Evolutionary conservation across 208 protist species (phyloP).

Genomic region (Blastocrithidia nonstop): DNA sequence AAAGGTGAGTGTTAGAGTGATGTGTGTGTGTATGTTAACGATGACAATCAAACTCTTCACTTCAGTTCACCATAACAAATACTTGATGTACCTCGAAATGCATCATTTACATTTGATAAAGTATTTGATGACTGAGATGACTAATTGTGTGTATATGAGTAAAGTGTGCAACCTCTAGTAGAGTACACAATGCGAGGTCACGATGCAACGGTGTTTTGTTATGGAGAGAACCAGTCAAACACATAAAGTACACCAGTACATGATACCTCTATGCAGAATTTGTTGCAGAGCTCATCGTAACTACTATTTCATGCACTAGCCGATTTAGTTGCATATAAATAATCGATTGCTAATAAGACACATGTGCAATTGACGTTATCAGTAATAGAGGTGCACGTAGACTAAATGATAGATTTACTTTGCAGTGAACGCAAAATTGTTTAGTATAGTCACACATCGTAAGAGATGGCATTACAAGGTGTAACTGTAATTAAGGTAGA

Average conservation of each 20-base stretch:
- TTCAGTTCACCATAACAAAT: conserved; percentile 44
- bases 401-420: conserved; percentile 79
- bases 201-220: conserved; percentile 79
- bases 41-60: conserved; percentile 66
- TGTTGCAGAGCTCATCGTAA: conserved; percentile 3
- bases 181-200: conserved; percentile 59
- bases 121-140: conserved; percentile 70
- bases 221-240: conserved; percentile 82
- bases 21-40: conserved; percentile 42
- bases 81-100: conserved; percentile 28
- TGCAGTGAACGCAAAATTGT: conserved; percentile 63
- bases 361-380: conserved; percentile 69
- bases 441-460: conserved; percentile 58
- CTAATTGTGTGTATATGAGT: conserved; percentile 64
- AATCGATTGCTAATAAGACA: conserved; percentile 14
- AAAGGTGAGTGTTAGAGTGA: conserved; percentile 53
- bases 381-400: conserved; percentile 77
- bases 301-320: not conserved
- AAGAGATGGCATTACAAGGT: conserved; percentile 51
- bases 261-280: conserved; percentile 29
- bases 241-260: conserved; percentile 87
- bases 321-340: conserved; percentile 66
- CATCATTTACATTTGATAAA: conserved; percentile 69
- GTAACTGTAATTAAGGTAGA: conserved; percentile 47
- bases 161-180: conserved; percentile 69